Evolutionary conservation across 2,329 filamentous ascomycete species (phyloP).

Genomic region (Cryphonectria japonica): DNA sequence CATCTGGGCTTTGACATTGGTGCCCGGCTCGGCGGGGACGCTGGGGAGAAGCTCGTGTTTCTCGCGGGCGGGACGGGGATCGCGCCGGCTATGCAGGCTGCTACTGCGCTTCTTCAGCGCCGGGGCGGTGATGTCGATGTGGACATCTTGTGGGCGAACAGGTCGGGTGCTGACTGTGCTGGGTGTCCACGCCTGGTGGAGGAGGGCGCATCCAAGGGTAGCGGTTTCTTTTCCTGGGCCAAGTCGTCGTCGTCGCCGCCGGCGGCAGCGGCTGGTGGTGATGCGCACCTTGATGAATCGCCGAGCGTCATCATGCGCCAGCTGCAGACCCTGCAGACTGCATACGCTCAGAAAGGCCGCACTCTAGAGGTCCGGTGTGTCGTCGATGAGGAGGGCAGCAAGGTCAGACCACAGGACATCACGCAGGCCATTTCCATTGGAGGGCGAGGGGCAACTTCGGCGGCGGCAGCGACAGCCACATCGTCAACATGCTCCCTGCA

Average conservation of each 20-base stretch:
- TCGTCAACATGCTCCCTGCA: conserved; percentile 33
- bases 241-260: background rate
- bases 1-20: conserved; percentile 66
- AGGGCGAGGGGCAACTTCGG: conserved; percentile 21
- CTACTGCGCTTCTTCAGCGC: conserved; percentile 58
- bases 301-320: conserved; percentile 61
- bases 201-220: background rate
- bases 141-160: conserved; percentile 82
- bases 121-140: conserved; percentile 51
- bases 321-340: conserved; percentile 56
- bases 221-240: background rate
- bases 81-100: conserved; percentile 84
- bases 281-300: conserved; percentile 30
- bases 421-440: conserved; percentile 35
- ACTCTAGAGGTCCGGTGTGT: conserved; percentile 70
- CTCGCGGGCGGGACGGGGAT: conserved; percentile 92
- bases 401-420: conserved; percentile 62
- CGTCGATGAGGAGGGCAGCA: conserved; percentile 77
- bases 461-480: conserved; percentile 33
- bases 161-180: conserved; percentile 66
- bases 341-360: conserved; percentile 55
- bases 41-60: conserved; percentile 67
- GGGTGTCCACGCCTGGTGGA: conserved; percentile 46
- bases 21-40: conserved; percentile 40
- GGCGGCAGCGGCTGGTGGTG: conserved; percentile 37